Conservation (phyloP, 805 yeast genomes). For the Nakazawaea holstii region DNA sequence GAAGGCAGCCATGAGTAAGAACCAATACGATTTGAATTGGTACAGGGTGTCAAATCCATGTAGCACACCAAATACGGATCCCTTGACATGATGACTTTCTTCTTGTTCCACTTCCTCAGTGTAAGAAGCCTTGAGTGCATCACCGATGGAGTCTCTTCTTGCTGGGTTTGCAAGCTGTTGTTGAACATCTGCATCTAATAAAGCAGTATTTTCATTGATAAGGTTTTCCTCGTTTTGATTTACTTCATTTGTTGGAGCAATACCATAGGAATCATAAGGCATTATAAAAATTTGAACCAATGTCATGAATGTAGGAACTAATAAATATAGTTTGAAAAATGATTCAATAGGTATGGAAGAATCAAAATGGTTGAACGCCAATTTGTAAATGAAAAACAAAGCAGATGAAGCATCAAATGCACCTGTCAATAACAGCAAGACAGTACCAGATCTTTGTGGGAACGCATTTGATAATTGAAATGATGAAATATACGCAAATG, state of each 20-base stretch:
- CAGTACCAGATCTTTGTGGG: constrained; percentile 46
- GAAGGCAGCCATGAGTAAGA: constrained; percentile 40
- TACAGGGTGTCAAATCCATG: constrained; percentile 45
- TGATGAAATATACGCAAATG: constrained; percentile 49
- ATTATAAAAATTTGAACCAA: constrained; percentile 39
- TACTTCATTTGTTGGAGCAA: constrained; percentile 23
- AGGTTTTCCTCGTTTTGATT: constrained; percentile 2
- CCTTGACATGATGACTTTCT: constrained; percentile 26
- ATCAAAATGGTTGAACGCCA: constrained; percentile 28
- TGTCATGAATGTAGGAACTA: constrained; percentile 45
- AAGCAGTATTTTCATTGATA: constrained; percentile 13
- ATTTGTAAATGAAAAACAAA: constrained; percentile 42
- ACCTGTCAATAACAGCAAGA: constrained; percentile 50
- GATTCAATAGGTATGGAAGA: constrained; percentile 32
- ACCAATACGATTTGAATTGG: constrained; percentile 51
- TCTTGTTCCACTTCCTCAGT: constrained; percentile 42
- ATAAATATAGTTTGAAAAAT: constrained; percentile 41
- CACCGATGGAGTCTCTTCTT: constrained; percentile 51
- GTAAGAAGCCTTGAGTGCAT: constrained; percentile 48
- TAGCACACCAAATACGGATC: constrained; percentile 46
- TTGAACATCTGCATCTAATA: constrained; percentile 19
- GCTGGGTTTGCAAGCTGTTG: constrained; percentile 17
- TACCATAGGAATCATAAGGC: constrained; percentile 46
- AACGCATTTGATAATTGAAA: constrained; percentile 54
- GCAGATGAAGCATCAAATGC: constrained; percentile 58